Base-by-base conservation (phyloP, 2,329 filamentous ascomycete genomes). In the Emydomyces testavorans region DNA sequence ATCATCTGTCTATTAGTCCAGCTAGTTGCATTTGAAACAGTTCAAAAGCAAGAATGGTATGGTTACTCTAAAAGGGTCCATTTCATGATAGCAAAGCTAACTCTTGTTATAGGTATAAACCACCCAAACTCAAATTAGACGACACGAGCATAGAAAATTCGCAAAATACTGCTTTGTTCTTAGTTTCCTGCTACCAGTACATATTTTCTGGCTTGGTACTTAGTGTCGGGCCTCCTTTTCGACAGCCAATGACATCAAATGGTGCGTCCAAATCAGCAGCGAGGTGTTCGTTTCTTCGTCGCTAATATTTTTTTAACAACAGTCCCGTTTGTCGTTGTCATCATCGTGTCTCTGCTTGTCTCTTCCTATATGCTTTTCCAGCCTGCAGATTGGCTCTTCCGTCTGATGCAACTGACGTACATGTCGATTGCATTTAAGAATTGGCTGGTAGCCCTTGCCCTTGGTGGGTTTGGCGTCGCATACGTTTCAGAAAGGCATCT, bases 131-230 rank as follows among this genome's bases (percentile, higher is more conserved):
- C 21, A 77, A 88, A 59, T 78, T 76, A 21, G 77, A 94, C 24
- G 83, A 92, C 60, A 83, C 84, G 20, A 94, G 92, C 61, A 83
- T 89, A 46, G 76, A 83, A 58, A 96, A 96, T 65, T 94, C 87
- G 7, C 85, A 96, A 59, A 96, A 98, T 59, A 94, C 90, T 0
- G 80, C 84, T 0, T 71, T 98, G 1, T 98, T 98, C 70, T 69
- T 96, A 24, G 73, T 89, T 4, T 93, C 85, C 1, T 95, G 88
- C 63, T 96, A 89, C 60, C 89, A 96, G 63, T 98, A 98, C 64
- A 93, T 94, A 31, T 74, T 95, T 18, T 85, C 87, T 0, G 92
- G 86, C 3, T 75, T 96, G 32, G 83, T 96, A 1, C 74, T 98
- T 24, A 94, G 84, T 57, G 86, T 92, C n/a, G 93, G 92, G 1